Evolutionary conservation across 805 yeast species (phyloP).

Genomic region (Spathaspora boniae): DNA sequence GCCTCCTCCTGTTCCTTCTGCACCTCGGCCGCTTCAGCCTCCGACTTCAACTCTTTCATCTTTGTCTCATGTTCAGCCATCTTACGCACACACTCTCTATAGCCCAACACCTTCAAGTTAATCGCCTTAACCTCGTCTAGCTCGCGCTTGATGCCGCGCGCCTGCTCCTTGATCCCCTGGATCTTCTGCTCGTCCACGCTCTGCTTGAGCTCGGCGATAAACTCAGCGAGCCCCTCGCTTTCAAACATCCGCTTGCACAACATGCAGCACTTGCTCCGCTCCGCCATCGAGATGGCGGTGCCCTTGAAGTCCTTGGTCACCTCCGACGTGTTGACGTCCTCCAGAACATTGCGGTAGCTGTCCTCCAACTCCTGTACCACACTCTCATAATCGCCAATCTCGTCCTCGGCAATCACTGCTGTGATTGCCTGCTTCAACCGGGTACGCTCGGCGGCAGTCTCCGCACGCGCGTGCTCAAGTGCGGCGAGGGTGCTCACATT

Average conservation of each 20-base stretch:
- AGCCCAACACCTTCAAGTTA: slow-evolving; percentile 25
- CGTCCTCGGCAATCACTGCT: slow-evolving; percentile 26
- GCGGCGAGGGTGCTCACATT: slow-evolving; percentile 5
- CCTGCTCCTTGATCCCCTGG: slow-evolving; percentile 25
- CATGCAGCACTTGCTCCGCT: slow-evolving; percentile 55
- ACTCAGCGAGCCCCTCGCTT: slow-evolving; percentile 27
- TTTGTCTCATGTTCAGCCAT: slow-evolving; percentile 8
- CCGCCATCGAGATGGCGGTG: slow-evolving; percentile 65
- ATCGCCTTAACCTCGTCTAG: slow-evolving; percentile 27
- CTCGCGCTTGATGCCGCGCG: slow-evolving; percentile 29
- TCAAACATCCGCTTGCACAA: slow-evolving; percentile 70
- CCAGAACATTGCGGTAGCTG: slow-evolving; percentile 57
- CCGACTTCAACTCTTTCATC: slow-evolving; percentile 2
- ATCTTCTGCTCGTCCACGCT: slow-evolving; percentile 27
- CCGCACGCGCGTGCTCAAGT: background rate
- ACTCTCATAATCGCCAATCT: slow-evolving; percentile 50
- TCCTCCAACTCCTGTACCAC: slow-evolving; percentile 55
- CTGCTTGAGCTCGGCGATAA: slow-evolving; percentile 24
- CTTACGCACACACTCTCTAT: slow-evolving; percentile 19
- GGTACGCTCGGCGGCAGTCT: slow-evolving; percentile 2
- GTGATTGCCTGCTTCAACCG: slow-evolving; percentile 16
- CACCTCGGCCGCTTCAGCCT: slow-evolving; percentile 1
- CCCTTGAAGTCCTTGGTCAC: slow-evolving; percentile 68
- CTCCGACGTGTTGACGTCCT: slow-evolving; percentile 62
- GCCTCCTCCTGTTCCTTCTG: slow-evolving; percentile 6